A percentile compares a stretch with the other conserved stretches of the same genome.
Conservation (phyloP, 371 early-diverging fungal species). For the Umbelopsis sp. region DNA sequence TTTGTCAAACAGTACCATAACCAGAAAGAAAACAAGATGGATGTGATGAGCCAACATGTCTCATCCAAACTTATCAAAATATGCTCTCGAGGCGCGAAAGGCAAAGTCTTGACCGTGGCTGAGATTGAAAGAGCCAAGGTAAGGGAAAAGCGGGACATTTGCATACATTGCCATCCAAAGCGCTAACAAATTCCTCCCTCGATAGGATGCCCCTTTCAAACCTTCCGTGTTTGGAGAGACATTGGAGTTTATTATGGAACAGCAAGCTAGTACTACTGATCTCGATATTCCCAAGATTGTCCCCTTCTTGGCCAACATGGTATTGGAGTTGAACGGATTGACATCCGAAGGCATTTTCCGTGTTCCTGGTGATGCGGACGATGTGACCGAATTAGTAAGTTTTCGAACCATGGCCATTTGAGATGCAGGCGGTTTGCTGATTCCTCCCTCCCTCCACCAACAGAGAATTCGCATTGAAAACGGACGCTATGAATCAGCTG, state of each 20-base stretch:
- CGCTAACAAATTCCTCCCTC: background rate
- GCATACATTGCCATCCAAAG: background rate
- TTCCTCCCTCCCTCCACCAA: background rate
- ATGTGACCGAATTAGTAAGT: constrained; percentile 77
- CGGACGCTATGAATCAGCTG: constrained; percentile 70
- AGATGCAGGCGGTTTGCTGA: constrained; percentile 6
- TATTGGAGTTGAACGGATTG: constrained; percentile 77
- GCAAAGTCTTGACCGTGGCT: constrained; percentile 69
- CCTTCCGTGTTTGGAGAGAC: constrained; percentile 93
- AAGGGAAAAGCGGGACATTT: constrained; percentile 9
- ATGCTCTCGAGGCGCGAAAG: constrained; percentile 80
- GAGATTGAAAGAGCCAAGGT: constrained; percentile 85
- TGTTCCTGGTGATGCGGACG: constrained; percentile 93
- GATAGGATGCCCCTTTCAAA: constrained; percentile 82
- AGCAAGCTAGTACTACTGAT: constrained; percentile 38
- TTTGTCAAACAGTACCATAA: constrained; percentile 76
- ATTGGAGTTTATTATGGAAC: constrained; percentile 80
- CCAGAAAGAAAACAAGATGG: constrained; percentile 50
- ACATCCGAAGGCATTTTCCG: constrained; percentile 95
- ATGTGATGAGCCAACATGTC: constrained; percentile 64
- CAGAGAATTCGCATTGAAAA: constrained; percentile 83
- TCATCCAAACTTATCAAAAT: constrained; percentile 70
- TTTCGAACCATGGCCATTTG: background rate
- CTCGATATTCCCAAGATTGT: constrained; percentile 80
- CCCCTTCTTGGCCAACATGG: constrained; percentile 79